phyloP scores from a whole-genome alignment of 2,329 filamentous ascomycete species.

The Penicillium janthinellum region DNA sequence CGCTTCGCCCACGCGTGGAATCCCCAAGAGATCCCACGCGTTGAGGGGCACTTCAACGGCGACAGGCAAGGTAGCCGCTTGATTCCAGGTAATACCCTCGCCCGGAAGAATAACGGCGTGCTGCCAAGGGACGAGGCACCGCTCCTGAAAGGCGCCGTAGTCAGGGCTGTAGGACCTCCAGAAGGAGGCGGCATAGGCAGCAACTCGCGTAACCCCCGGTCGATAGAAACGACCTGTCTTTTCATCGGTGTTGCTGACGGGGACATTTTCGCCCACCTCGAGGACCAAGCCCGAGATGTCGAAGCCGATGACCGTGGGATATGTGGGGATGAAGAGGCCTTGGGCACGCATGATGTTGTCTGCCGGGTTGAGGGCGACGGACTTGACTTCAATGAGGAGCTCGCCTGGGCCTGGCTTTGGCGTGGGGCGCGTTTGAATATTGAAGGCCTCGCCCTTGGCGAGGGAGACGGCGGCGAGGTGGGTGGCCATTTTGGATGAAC shows the following conservation, averaged over 20 bases:
- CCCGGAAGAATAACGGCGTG: slow-evolving; percentile 42
- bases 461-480: slow-evolving; percentile 46
- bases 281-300: slow-evolving; percentile 51
- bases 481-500: slow-evolving; percentile 31
- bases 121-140: slow-evolving; percentile 47
- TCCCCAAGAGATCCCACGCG: slow-evolving; percentile 45
- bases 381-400: slow-evolving; percentile 52
- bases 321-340: slow-evolving; percentile 46
- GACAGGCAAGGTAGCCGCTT: slow-evolving; percentile 46
- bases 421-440: slow-evolving; percentile 43
- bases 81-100: slow-evolving; percentile 40
- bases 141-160: slow-evolving; percentile 53
- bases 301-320: slow-evolving; percentile 44
- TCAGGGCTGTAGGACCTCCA: slow-evolving; percentile 50
- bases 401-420: slow-evolving; percentile 51
- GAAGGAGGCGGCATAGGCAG: slow-evolving; percentile 42
- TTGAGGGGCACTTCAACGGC: slow-evolving; percentile 41
- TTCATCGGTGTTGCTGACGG: slow-evolving; percentile 14
- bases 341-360: slow-evolving; percentile 47
- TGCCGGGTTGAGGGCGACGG: slow-evolving; percentile 54
- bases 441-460: slow-evolving; percentile 42
- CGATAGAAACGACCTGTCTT: slow-evolving; percentile 20
- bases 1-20: slow-evolving; percentile 28
- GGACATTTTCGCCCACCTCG: slow-evolving; percentile 45
- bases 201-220: slow-evolving; percentile 41